phyloP scores from a whole-genome alignment of 768 basidiomycete genomes.

The Mycena crocata region DNA sequence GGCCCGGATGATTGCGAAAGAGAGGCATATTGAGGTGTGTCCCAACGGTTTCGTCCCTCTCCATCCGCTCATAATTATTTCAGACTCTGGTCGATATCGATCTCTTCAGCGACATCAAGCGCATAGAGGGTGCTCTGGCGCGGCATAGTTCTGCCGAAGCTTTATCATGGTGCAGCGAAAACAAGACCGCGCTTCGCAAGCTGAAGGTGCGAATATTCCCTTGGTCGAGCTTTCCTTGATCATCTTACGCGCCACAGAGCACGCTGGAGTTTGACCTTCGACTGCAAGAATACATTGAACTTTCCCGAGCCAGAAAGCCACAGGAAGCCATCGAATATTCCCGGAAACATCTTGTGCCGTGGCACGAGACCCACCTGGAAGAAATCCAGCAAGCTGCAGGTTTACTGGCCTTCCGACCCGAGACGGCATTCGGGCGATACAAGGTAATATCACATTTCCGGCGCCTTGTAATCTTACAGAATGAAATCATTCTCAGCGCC shows the following conservation, averaged over 20 bases:
- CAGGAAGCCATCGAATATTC: slow-evolving; percentile 87
- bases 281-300: slow-evolving; percentile 96
- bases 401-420: slow-evolving; percentile 79
- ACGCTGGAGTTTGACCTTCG: slow-evolving; percentile 96
- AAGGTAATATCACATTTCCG: slow-evolving; percentile 61
- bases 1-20: slow-evolving; percentile 79
- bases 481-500: slow-evolving; percentile 59
- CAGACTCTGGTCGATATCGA: slow-evolving; percentile 92
- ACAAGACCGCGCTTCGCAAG: slow-evolving; percentile 92
- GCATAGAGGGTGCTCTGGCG: slow-evolving; percentile 85
- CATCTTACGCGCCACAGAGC: slow-evolving; percentile 63
- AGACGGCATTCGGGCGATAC: slow-evolving; percentile 82
- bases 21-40: slow-evolving; percentile 83
- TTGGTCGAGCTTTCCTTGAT: slow-evolving; percentile 3
- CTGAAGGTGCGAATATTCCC: slow-evolving; percentile 69
- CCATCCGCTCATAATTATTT: slow-evolving; percentile 15
- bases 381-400: slow-evolving; percentile 85
- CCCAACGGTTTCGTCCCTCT: background rate
- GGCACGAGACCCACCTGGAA: slow-evolving; percentile 83
- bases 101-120: slow-evolving; percentile 87
- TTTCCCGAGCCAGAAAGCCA: slow-evolving; percentile 74
- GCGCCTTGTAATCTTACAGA: slow-evolving; percentile 1
- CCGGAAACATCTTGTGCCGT: slow-evolving; percentile 81
- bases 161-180: slow-evolving; percentile 95
- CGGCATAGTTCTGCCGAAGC: slow-evolving; percentile 88